Evolutionary conservation across 2,329 filamentous ascomycete species (phyloP).

Genomic region (Fonsecaea monophora): DNA sequence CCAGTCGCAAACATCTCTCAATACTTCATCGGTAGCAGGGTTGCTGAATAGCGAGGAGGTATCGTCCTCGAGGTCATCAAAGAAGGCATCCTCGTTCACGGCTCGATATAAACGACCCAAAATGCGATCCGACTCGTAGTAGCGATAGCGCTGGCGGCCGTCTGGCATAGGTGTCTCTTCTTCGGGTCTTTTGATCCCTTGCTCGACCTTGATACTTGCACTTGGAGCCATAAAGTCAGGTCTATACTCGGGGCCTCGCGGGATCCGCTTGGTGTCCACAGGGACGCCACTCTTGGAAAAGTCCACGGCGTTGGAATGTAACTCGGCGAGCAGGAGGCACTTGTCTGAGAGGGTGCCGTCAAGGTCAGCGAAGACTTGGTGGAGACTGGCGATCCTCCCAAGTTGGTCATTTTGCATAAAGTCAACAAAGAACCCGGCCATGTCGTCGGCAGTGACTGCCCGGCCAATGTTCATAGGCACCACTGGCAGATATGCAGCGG

Average conservation of each 20-base stretch:
- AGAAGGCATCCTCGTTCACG: conserved; percentile 77
- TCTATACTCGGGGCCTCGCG: conserved; percentile 46
- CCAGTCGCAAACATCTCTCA: conserved; percentile 41
- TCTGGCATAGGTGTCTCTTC: conserved; percentile 43
- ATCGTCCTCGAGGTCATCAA: conserved; percentile 57
- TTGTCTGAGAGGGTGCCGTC: conserved; percentile 60
- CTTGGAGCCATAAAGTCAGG: conserved; percentile 60
- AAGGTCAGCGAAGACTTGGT: conserved; percentile 69
- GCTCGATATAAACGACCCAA: conserved; percentile 74
- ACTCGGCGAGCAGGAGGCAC: conserved; percentile 64
- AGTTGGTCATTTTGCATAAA: conserved; percentile 74
- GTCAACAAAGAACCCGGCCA: conserved; percentile 78
- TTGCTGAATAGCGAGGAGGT: conserved; percentile 27
- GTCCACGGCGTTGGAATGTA: conserved; percentile 76
- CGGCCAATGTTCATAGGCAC: conserved; percentile 65
- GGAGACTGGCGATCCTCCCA: conserved; percentile 68
- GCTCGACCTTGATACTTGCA: conserved; percentile 52
- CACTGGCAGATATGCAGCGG: conserved; percentile 74
- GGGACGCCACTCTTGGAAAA: conserved; percentile 76
- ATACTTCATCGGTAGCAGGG: conserved; percentile 43
- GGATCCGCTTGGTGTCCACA: conserved; percentile 56
- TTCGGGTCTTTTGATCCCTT: conserved; percentile 25
- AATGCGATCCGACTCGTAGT: conserved; percentile 71
- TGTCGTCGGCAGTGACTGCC: conserved; percentile 67
- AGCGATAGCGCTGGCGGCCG: conserved; percentile 51